Conservation (phyloP, 2,329 filamentous ascomycete genomes). For the Tolypocladium ophioglossoides region DNA sequence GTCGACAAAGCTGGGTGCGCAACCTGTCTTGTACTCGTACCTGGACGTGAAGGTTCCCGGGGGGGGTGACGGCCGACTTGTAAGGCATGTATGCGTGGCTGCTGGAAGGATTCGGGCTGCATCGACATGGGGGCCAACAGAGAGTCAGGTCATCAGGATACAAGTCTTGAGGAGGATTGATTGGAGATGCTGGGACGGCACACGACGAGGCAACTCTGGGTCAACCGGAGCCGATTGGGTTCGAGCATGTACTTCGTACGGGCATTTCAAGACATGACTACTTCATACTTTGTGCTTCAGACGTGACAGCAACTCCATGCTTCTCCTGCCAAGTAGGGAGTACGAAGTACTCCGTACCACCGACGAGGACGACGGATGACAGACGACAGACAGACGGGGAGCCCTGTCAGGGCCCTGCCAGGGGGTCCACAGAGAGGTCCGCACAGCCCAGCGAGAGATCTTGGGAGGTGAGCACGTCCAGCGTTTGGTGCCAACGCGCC, state of each 20-base stretch:
- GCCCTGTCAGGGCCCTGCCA: not conserved
- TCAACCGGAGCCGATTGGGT: not conserved
- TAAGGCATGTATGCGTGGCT: not conserved
- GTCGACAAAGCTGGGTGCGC: not conserved
- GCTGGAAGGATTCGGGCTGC: not conserved
- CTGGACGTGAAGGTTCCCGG: not conserved
- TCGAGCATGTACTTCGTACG: not conserved
- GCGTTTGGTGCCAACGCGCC: not conserved
- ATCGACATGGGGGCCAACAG: slow-evolving; percentile 1
- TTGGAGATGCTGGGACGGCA: not conserved
- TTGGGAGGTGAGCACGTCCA: not conserved
- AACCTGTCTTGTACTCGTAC: too few relatives aligned
- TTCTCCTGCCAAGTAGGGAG: too few relatives aligned
- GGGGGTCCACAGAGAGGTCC: not conserved
- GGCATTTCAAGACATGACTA: not conserved
- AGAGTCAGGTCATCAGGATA: not conserved
- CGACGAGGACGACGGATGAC: not conserved
- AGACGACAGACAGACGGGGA: not conserved
- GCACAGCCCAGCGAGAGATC: not conserved
- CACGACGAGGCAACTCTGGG: not conserved
- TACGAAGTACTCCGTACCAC: too few relatives aligned
- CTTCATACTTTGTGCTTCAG: not conserved
- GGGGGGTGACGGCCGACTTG: not conserved
- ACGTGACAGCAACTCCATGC: not conserved
- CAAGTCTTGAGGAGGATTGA: not conserved